A percentile compares a stretch with the other conserved stretches of the same genome.
phyloP scores from a whole-genome alignment of 2,329 filamentous ascomycete species.

The Aspergillus fructus region DNA sequence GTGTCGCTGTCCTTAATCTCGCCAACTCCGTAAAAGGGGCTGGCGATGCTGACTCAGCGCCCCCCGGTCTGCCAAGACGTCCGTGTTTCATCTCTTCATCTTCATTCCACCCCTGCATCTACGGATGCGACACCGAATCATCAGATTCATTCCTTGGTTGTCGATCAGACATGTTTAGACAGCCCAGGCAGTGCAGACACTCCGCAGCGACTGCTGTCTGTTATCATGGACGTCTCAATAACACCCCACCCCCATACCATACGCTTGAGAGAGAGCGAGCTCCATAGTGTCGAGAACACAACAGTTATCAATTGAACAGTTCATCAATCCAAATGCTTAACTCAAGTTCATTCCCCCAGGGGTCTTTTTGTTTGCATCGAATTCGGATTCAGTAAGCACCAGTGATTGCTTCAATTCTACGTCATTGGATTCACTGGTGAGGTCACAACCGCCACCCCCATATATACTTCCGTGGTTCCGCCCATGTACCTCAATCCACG shows the following conservation, averaged over 20 bases:
- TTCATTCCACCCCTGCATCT: background rate
- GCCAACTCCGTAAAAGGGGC: constrained; percentile 36
- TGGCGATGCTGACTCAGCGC: constrained; percentile 32
- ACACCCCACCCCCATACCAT: too few relatives aligned
- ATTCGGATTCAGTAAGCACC: background rate
- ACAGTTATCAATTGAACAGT: background rate
- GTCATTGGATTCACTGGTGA: constrained; percentile 1
- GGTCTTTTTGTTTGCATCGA: background rate
- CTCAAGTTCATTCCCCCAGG: background rate
- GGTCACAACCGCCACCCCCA: background rate
- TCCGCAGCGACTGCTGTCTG: too few relatives aligned
- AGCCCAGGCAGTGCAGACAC: too few relatives aligned
- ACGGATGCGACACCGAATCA: background rate
- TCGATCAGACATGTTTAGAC: background rate
- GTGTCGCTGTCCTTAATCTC: background rate
- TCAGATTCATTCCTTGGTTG: background rate
- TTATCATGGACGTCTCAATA: too few relatives aligned
- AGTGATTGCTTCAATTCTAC: background rate
- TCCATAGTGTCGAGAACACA: background rate
- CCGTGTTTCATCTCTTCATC: constrained; percentile 17
- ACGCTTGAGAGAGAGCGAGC: too few relatives aligned
- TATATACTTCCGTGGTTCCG: constrained; percentile 5
- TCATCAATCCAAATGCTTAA: background rate
- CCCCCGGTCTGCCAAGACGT: constrained; percentile 18
- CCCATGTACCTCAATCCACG: background rate